Evolutionary conservation across 2,329 filamentous ascomycete genomes (phyloP), one percentile per base, ranked within the genome.

Genomic region (Mariannaea sp.): DNA sequence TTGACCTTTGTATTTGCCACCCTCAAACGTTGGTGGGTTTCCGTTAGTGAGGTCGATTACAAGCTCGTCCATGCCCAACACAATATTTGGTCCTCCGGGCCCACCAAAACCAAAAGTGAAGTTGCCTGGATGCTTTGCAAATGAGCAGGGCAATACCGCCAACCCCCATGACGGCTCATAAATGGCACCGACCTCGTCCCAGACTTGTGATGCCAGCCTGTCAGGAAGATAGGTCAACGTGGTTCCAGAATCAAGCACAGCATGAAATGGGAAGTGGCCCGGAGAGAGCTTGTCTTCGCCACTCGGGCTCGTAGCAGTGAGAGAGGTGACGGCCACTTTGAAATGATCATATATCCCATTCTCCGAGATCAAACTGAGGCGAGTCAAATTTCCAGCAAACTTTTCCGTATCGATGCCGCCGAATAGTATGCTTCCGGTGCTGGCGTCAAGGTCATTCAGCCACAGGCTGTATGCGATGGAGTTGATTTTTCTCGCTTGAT

Each of bases 371-470:
- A 91, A 77, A 13, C 86, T 77, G 22, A 92, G 75, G 5, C 78
- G 81, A 39, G 79, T 77, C 26, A 92, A 76, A 2, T 81, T 70
- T 41, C 88, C 89, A 0, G 77, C 68, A 71, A 85, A 94, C 68
- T 92, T 92, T 54, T 80, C 81, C 0, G 83, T 89, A 68, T 93
- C 89, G 53, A 92, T 84, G n/a, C 88, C 90, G 32, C 90, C 90
- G 61, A 93, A 94, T 1, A 93, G 75, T 55, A 93, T 86, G 61
- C 76, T 87, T 29, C 90, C 90, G 1, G 80, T 85, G 55, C 79
- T 85, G 0, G 88, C 72, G 53, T 76, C 77, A 8, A 82, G 68
- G 48, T 84, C 80, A 59, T 84, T 83, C 49, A 84, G 74, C 86
- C 86, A 90, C 17, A 92, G 71, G 53, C 86, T 90, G 71, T 89